These are phyloP conservation scores for Salvia miltiorrhiza DNA, from an alignment of 257 asterid genomes.

Conservation along the genomic window DNA sequence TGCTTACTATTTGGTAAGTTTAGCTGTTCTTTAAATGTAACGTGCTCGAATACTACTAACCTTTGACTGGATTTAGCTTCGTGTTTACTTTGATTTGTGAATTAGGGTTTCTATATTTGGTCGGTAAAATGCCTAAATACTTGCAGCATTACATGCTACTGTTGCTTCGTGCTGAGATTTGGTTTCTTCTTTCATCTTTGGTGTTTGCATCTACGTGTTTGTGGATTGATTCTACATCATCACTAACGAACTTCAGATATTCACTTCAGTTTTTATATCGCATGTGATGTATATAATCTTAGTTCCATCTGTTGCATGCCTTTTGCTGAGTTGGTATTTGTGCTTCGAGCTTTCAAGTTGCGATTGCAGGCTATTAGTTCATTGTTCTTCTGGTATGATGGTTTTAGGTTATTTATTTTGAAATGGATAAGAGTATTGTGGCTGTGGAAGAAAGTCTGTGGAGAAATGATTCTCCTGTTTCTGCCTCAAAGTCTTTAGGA, in stretches of 20 bases:
- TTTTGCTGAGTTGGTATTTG: background rate
- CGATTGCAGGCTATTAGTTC: background rate
- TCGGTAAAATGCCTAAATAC: background rate
- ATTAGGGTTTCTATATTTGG: slow-evolving; percentile 42
- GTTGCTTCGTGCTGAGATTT: background rate
- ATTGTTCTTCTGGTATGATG: background rate
- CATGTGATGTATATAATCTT: background rate
- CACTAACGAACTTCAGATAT: slow-evolving; percentile 7
- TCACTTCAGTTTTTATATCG: background rate
- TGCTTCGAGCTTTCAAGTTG: background rate
- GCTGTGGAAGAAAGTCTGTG: slow-evolving; percentile 32
- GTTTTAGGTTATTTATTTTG: slow-evolving; percentile 20
- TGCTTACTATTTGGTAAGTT: slow-evolving; percentile 7
- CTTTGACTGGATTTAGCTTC: slow-evolving; percentile 11
- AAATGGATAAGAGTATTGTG: slow-evolving; percentile 41
- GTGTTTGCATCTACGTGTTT: background rate
- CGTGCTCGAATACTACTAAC: slow-evolving; percentile 2
- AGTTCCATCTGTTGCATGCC: background rate
- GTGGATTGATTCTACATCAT: background rate
- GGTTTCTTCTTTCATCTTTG: background rate
- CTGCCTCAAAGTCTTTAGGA: slow-evolving; percentile 32
- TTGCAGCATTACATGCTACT: slow-evolving; percentile 3
- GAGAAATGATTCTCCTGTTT: slow-evolving; percentile 23
- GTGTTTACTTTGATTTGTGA: slow-evolving; percentile 19
- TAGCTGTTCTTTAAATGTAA: background rate